Evolutionary conservation across 2,329 filamentous ascomycete species (phyloP), one percentile per base, ranked within the genome.

Genomic region (Fusarium nelsonii): DNA sequence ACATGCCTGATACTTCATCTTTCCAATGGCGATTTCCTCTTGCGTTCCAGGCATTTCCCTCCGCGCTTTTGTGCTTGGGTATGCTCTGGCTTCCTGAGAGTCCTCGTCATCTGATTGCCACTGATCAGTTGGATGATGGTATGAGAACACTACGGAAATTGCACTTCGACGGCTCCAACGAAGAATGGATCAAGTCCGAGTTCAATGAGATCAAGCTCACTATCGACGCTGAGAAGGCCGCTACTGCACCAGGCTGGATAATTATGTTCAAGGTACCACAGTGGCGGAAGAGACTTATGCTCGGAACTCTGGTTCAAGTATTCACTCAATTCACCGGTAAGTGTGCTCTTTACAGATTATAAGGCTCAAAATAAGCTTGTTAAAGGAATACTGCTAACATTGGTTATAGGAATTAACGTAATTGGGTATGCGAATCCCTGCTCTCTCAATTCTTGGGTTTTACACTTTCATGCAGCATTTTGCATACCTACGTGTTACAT

Each of bases 271-370:
- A 80, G 15, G 83, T 87, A 5, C 81, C 82, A 3, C 77, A 83
- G 44, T 88, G 85, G 84, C 81, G 88, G 37, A 87, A 80, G 12
- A 80, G 88, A 15, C 81, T 90, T 54, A 77, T 88, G 74, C 86
- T 88, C 63, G 88, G 85, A 32, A 83, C 84, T 30, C 76, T 85
- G 3, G 82, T 89, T n/a, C 87, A 91, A 74, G 81, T 87, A 11
- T 87, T 90, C 66, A 87, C 85, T 4, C 70, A 74, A 61, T 84
- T 90, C 72, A 85, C 83, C 40, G 85, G 70, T 70, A 68, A 12
- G 68, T 18, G 6, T 8, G 8, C 23, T 15, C 6, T 11, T 6
- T 5, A 14, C 33, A 34, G 18, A 23, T n/a, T 8, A 12, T n/a
- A 49, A 23, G 3, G 11, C n/a, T 11, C 23, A 23, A 23, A 3